Percentiles rank a stretch among this genome's conserved stretches.
phyloP scores from a whole-genome alignment of 306 rosid species.

The Malus fusca region DNA sequence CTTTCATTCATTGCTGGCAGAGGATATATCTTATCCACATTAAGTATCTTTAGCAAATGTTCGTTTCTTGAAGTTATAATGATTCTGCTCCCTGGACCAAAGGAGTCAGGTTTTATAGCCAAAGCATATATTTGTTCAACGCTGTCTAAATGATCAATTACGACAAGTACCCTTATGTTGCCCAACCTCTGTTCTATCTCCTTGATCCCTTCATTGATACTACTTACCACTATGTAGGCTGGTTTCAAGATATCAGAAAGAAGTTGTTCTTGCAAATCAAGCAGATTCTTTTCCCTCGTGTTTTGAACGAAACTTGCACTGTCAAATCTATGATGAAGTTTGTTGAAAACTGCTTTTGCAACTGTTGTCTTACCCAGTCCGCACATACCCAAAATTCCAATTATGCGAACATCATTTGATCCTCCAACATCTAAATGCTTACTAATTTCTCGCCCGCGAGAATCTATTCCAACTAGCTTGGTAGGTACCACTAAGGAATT shows the following conservation, averaged over 20 bases:
- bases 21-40: neutral
- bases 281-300: neutral
- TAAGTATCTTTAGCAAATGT: neutral
- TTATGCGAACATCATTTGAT: too few relatives aligned
- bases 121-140: neutral
- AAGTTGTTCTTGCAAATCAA: neutral
- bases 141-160: neutral
- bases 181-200: neutral
- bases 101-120: neutral
- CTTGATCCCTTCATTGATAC: too few relatives aligned
- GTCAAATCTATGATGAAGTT: slow-evolving; percentile 1
- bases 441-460: too few relatives aligned
- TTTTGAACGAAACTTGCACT: neutral
- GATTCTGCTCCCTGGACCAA: slow-evolving; percentile 21
- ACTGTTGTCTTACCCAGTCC: slow-evolving; percentile 3
- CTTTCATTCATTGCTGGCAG: neutral
- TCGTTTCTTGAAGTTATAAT: slow-evolving; percentile 18
- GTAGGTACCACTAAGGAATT: accelerated
- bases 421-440: too few relatives aligned
- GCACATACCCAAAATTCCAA: neutral
- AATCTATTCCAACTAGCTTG: too few relatives aligned
- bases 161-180: neutral
- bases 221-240: neutral
- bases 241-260: neutral
- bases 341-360: slow-evolving; percentile 17